Base-by-base conservation (phyloP, 2,329 filamentous ascomycete species). In the Trichoderma harzianum region DNA sequence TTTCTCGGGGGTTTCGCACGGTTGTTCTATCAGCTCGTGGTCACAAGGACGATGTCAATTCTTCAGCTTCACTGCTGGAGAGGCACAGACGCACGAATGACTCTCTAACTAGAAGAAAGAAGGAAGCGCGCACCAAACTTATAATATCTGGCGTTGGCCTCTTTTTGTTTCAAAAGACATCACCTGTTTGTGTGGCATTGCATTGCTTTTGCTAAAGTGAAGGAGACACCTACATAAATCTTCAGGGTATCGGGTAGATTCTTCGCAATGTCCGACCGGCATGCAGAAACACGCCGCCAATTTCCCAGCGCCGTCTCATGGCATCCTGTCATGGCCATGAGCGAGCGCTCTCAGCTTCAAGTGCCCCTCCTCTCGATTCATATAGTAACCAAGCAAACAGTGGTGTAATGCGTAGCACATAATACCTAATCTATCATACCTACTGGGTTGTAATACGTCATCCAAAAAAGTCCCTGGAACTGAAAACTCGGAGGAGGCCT, bases 221-320 rank as follows among this genome's bases (percentile, higher is more conserved):
- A 43, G 39, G 39, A 43, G 3, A 43, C 16, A 7, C 14, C 39
- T 43, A 43, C 39, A 43, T 43, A 18, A 43, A 43, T 43, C 39
- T 43, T 43, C 39, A 53, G 47, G 21, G 47, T 53, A 53, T 24
- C 47, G n/a, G 47, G 47, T 24, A 53, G n/a, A 24, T 53, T 14
- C 47, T 53, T 21, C 11, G 47, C n/a, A 53, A 53, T 53, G n/a
- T 53, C 47, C 47, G 47, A 53, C 63, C 43, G 62, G 39, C 62
- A 51, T 43, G 62, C 39, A 51, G 63, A 32, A 66, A 66, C 47
- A 55, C 47, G 63, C 51, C 47, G 63, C 64, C 34, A 67, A 57
- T 67, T 24, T 58, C 51, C 51, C 51, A 66, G 14, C 43, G n/a
- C 47, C 14, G 18, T 21, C 7, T 3, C 16, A 21, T 18, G 34